A percentile compares a stretch with the other conserved stretches of the same genome.
These are phyloP conservation scores for Rhizophagus clarus DNA, from an alignment of 192 early-diverging fungal species.

Conservation along the genomic window DNA sequence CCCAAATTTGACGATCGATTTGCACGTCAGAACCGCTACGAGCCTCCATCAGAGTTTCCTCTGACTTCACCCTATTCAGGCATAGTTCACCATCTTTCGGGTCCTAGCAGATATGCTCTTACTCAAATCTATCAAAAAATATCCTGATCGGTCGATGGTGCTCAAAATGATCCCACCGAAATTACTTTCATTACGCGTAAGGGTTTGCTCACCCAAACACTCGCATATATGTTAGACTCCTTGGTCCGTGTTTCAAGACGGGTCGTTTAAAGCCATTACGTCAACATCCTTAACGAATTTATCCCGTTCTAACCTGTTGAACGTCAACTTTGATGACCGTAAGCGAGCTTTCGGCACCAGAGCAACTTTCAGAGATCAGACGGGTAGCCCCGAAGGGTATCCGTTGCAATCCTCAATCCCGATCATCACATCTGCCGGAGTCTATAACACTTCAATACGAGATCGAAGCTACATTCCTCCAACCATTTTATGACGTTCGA, in stretches of 20 bases:
- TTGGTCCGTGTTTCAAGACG: constrained; percentile 85
- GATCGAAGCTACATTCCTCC: too few relatives aligned
- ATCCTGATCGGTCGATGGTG: constrained; percentile 59
- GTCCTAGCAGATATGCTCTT: too few relatives aligned
- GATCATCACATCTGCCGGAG: too few relatives aligned
- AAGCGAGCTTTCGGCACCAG: background rate
- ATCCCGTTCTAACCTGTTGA: constrained; percentile 22
- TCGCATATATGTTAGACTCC: constrained; percentile 80
- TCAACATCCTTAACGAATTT: constrained; percentile 57
- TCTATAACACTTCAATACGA: too few relatives aligned
- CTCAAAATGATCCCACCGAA: constrained; percentile 36
- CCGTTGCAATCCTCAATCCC: constrained; percentile 16
- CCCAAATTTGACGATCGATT: too few relatives aligned
- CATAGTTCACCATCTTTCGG: too few relatives aligned
- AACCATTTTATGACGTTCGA: too few relatives aligned
- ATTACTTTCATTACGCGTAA: too few relatives aligned
- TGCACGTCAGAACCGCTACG: too few relatives aligned
- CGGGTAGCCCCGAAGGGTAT: constrained; percentile 40
- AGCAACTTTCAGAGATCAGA: background rate
- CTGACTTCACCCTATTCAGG: too few relatives aligned
- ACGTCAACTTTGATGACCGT: constrained; percentile 16
- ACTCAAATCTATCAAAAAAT: too few relatives aligned
- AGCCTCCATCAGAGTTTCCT: too few relatives aligned
- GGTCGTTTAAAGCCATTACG: constrained; percentile 64
- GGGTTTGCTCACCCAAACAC: constrained; percentile 68